Evolutionary conservation across 352 stramenopile species (phyloP).

Genomic region (Globisporangium alternatum): DNA sequence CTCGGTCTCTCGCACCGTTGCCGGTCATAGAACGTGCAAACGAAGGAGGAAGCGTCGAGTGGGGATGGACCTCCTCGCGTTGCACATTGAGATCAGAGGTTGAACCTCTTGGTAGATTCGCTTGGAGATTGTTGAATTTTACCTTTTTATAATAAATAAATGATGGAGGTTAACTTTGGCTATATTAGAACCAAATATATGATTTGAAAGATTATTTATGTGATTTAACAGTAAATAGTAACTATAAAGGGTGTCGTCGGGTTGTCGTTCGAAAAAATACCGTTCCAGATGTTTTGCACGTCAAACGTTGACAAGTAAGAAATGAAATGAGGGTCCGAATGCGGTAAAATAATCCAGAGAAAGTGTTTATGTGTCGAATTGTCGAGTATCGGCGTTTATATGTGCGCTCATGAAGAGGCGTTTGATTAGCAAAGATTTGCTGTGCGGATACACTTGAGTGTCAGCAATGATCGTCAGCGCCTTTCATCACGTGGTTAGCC

Average conservation of each 20-base stretch:
- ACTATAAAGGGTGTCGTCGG: background rate
- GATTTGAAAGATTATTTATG: background rate
- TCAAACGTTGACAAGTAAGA: background rate
- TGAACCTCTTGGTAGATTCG: slow-evolving; percentile 4
- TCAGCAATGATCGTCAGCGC: too few relatives aligned
- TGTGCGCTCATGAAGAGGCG: too few relatives aligned
- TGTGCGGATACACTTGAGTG: too few relatives aligned
- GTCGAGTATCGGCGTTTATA: background rate
- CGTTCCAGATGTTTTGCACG: background rate
- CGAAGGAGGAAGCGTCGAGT: background rate
- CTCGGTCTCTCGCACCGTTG: background rate
- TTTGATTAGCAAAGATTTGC: too few relatives aligned
- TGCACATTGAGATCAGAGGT: slow-evolving; percentile 3
- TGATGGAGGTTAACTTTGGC: background rate
- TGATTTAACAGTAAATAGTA: background rate
- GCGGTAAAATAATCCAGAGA: background rate
- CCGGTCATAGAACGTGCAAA: background rate
- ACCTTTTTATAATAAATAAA: background rate
- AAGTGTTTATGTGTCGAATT: background rate
- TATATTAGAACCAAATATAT: background rate
- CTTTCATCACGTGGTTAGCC: too few relatives aligned
- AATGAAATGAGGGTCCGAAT: background rate
- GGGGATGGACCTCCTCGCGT: slow-evolving; percentile 1
- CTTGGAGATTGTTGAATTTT: background rate
- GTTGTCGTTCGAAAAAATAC: slow-evolving; percentile 8